Evolutionary conservation across 495 filamentous ascomycete species (phyloP).

Genomic region (Aspergillus haitiensis): DNA sequence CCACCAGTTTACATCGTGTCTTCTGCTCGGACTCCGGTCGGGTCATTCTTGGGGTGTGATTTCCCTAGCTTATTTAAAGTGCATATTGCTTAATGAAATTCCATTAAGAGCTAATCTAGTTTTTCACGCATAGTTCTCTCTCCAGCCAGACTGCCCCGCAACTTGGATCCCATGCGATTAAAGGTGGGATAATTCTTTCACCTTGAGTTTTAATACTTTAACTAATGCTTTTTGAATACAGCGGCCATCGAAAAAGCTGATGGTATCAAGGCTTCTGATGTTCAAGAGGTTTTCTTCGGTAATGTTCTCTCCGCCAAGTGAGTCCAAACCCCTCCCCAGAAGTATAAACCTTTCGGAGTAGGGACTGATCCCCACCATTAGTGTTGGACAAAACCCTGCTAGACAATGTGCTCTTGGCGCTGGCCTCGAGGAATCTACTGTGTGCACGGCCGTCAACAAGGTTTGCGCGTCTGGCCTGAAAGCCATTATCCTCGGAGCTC

Average conservation of each 20-base stretch:
- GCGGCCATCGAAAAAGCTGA: constrained; percentile 84
- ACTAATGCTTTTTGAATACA: constrained; percentile 35
- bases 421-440: constrained; percentile 72
- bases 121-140: constrained; percentile 60
- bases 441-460: constrained; percentile 96
- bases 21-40: constrained; percentile 83
- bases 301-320: constrained; percentile 97
- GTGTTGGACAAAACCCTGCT: constrained; percentile 94
- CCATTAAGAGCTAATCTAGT: constrained; percentile 12
- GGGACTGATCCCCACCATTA: constrained; percentile 34
- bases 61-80: constrained; percentile 4
- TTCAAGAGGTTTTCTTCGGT: constrained; percentile 95
- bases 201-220: constrained; percentile 18
- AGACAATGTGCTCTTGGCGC: constrained; percentile 89
- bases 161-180: constrained; percentile 88
- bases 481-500: constrained; percentile 89
- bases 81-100: no score
- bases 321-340: constrained; percentile 16
- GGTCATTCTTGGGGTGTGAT: constrained; percentile 86
- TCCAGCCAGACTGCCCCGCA: constrained; percentile 82
- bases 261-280: constrained; percentile 77
- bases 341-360: no score
- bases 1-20: constrained; percentile 95
- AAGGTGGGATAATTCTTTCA: constrained; percentile 55
- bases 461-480: constrained; percentile 95